phyloP scores from a whole-genome alignment of 1,284 basidiomycete genomes.

The Ceratobasidium sp. region DNA sequence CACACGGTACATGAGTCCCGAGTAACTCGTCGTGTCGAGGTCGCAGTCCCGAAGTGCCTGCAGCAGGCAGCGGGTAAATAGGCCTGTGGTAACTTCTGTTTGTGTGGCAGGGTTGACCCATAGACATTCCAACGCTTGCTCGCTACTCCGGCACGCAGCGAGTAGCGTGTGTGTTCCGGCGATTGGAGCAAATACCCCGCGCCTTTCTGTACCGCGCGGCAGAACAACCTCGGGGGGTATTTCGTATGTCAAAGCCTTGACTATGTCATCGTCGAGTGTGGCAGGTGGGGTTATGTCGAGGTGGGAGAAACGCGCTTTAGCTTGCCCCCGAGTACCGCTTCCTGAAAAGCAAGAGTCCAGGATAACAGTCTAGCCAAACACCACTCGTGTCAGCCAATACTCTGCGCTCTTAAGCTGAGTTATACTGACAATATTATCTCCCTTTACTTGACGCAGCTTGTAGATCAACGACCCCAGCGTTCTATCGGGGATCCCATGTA shows the following conservation, averaged over 20 bases:
- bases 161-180: conserved; percentile 15
- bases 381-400: background rate
- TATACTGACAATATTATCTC: conserved; percentile 29
- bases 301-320: too few relatives aligned
- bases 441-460: background rate
- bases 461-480: conserved; percentile 28
- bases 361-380: background rate
- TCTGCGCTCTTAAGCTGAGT: background rate
- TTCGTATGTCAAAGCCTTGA: too few relatives aligned
- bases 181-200: background rate
- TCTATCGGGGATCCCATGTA: conserved; percentile 26
- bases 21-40: conserved; percentile 25
- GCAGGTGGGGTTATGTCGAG: too few relatives aligned
- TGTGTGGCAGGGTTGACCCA: background rate
- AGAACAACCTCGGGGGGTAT: too few relatives aligned
- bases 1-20: background rate
- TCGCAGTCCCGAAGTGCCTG: background rate
- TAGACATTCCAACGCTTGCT: too few relatives aligned
- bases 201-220: too few relatives aligned
- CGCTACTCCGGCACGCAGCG: conserved; percentile 32
- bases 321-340: background rate
- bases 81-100: background rate
- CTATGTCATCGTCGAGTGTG: too few relatives aligned
- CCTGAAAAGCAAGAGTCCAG: conserved; percentile 29
- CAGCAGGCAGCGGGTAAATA: conserved; percentile 12